Conservation (phyloP, 2,329 filamentous ascomycete species). For the Thyridium curvatum region DNA sequence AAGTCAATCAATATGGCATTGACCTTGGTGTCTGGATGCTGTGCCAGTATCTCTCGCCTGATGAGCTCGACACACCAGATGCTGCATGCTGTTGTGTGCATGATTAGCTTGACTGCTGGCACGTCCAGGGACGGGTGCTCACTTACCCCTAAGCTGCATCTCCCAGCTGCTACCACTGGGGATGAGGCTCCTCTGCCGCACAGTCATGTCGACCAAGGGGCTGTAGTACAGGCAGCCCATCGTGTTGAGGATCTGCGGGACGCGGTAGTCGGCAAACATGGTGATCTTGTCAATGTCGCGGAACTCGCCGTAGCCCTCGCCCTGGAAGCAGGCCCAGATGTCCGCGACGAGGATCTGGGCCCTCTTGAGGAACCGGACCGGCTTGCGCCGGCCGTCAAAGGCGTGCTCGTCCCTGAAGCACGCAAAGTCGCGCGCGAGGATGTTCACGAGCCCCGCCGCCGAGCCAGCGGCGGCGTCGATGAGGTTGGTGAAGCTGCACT, state of each 20-base stretch:
- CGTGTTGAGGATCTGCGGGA: slow-evolving; percentile 85
- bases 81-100: slow-evolving; percentile 58
- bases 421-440: slow-evolving; percentile 73
- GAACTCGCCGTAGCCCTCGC: slow-evolving; percentile 72
- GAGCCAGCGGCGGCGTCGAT: slow-evolving; percentile 70
- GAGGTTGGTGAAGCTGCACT: slow-evolving; percentile 66
- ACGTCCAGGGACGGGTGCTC: not conserved
- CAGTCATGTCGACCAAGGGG: slow-evolving; percentile 66
- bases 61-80: slow-evolving; percentile 96
- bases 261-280: slow-evolving; percentile 97
- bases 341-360: slow-evolving; percentile 96
- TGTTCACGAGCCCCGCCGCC: slow-evolving; percentile 78
- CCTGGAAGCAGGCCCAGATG: slow-evolving; percentile 92
- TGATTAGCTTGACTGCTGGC: slow-evolving; percentile 1
- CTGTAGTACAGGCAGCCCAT: slow-evolving; percentile 81
- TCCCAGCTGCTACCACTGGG: slow-evolving; percentile 73
- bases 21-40: slow-evolving; percentile 63
- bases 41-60: slow-evolving; percentile 66
- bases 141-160: slow-evolving; percentile 72
- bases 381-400: slow-evolving; percentile 64
- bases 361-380: slow-evolving; percentile 81
- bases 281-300: slow-evolving; percentile 91
- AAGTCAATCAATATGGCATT: slow-evolving; percentile 97
- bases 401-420: slow-evolving; percentile 79
- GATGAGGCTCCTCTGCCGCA: slow-evolving; percentile 59